Evolutionary conservation across 2,329 filamentous ascomycete genomes (phyloP).

Genomic region (Colletotrichum sp.): DNA sequence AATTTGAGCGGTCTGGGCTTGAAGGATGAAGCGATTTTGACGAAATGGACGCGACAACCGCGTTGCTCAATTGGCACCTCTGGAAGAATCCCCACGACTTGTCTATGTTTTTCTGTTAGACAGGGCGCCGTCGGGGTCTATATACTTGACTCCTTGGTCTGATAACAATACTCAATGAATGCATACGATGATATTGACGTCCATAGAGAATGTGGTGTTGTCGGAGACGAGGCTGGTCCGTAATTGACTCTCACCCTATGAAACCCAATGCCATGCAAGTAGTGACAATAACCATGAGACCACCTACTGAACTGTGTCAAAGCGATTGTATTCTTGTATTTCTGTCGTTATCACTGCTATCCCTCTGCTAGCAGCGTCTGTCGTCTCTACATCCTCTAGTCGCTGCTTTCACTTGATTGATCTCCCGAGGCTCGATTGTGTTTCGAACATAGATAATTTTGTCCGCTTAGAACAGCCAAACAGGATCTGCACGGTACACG

Average conservation of each 20-base stretch:
- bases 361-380: not conserved
- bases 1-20: not conserved
- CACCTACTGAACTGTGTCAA: not conserved
- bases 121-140: not conserved
- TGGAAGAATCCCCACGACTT: not conserved
- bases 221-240: not conserved
- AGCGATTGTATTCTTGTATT: not conserved
- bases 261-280: not conserved
- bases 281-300: not conserved
- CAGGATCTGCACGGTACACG: rapidly evolving
- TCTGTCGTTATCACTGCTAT: not conserved
- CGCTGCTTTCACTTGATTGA: not conserved
- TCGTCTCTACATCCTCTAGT: not conserved
- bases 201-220: not conserved
- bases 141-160: not conserved
- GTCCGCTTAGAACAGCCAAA: not conserved
- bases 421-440: not conserved
- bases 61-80: not conserved
- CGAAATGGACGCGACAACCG: not conserved
- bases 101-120: not conserved
- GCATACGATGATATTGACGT: not conserved
- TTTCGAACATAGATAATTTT: rapidly evolving
- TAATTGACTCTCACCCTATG: not conserved
- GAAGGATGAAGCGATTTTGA: not conserved
- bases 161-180: not conserved